Conservation (phyloP, 1,139 yeast species). For the Saccharomyces pastorianus region DNA sequence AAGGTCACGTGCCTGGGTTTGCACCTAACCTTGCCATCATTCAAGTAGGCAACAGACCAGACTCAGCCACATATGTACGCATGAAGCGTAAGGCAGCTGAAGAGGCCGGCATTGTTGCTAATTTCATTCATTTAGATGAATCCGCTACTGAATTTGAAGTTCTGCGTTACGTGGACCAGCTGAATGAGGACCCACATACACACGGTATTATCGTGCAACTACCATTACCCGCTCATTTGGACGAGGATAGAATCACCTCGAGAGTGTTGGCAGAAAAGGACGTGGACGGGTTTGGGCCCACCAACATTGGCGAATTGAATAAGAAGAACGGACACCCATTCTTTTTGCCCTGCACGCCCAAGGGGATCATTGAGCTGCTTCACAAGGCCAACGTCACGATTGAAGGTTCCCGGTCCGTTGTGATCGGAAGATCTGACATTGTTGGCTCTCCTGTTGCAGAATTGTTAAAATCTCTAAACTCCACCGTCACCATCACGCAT, state of each 20-base stretch:
- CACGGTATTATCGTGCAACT: conserved; percentile 90
- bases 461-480: conserved; percentile 70
- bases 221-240: conserved; percentile 77
- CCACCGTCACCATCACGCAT: conserved; percentile 67
- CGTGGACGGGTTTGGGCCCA: conserved; percentile 92
- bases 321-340: conserved; percentile 81
- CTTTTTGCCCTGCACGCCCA: conserved; percentile 93
- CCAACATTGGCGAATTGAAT: conserved; percentile 84
- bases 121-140: conserved; percentile 55
- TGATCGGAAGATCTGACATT: conserved; percentile 90
- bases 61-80: conserved; percentile 86
- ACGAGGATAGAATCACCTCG: conserved; percentile 70
- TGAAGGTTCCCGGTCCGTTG: conserved; percentile 83
- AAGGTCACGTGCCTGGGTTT: conserved; percentile 51
- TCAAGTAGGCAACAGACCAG: conserved; percentile 87
- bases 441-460: conserved; percentile 92
- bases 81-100: conserved; percentile 91
- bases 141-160: conserved; percentile 48
- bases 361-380: conserved; percentile 80
- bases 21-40: conserved; percentile 69
- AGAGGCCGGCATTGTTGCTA: conserved; percentile 72
- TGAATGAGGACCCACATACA: conserved; percentile 61
- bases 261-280: conserved; percentile 76
- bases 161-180: conserved; percentile 47
- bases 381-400: conserved; percentile 52